phyloP scores from a whole-genome alignment of 805 yeast genomes.

The Kluyveromyces wickerhamii region DNA sequence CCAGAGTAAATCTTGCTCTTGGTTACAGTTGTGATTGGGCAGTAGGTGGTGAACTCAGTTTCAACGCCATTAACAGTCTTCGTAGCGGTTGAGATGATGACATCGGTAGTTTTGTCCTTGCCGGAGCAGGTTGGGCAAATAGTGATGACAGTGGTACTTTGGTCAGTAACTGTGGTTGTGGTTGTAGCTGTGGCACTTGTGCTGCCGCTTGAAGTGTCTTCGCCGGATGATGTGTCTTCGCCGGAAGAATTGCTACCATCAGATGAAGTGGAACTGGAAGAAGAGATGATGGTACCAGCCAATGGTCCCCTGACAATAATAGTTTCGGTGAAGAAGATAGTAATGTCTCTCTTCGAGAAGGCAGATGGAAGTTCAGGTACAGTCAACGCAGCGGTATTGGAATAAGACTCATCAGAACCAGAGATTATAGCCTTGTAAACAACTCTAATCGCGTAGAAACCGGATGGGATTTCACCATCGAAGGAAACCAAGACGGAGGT shows the following conservation, averaged over 20 bases:
- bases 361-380: conserved; percentile 5
- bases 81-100: conserved; percentile 18
- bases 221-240: conserved; percentile 1
- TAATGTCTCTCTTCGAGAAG: conserved; percentile 6
- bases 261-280: conserved; percentile 7
- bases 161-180: conserved; percentile 1
- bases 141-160: conserved; percentile 3
- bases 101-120: conserved; percentile 12
- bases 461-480: conserved; percentile 3
- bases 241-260: conserved; percentile 2
- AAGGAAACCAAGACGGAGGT: conserved; percentile 1
- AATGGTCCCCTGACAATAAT: conserved; percentile 5
- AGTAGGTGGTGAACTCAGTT: conserved; percentile 21
- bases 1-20: conserved; percentile 6
- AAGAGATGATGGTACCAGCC: conserved; percentile 5
- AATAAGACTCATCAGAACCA: conserved; percentile 4
- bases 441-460: conserved; percentile 1
- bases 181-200: not conserved
- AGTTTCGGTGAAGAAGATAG: conserved; percentile 4
- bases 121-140: conserved; percentile 8
- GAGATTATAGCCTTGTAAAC: conserved; percentile 3
- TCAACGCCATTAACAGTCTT: conserved; percentile 19
- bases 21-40: conserved; percentile 8
- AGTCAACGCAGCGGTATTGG: conserved; percentile 6
- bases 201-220: not conserved